Conservation (phyloP, 2,329 filamentous ascomycete genomes). For the Penicillium janthinellum region DNA sequence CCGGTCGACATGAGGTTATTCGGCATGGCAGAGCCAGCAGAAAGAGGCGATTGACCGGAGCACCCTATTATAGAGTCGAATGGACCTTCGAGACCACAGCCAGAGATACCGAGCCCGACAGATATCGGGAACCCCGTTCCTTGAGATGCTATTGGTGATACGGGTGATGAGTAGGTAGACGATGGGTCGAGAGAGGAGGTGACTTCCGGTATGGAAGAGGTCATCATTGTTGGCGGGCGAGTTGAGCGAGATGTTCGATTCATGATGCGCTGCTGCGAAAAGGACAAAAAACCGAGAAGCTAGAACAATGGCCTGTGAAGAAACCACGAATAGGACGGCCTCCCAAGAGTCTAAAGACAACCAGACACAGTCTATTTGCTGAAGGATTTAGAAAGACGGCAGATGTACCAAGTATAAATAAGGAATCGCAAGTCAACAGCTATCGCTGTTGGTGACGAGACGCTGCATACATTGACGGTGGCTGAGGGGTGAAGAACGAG, state of each 20-base stretch:
- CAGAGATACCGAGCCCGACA: slow-evolving; percentile 37
- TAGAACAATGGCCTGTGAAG: neutral
- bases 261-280: slow-evolving; percentile 12
- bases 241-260: slow-evolving; percentile 9
- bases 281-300: slow-evolving; percentile 7
- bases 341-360: slow-evolving; percentile 7
- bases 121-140: slow-evolving; percentile 18
- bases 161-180: slow-evolving; percentile 27
- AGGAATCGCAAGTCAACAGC: slow-evolving; percentile 24
- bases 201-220: slow-evolving; percentile 16
- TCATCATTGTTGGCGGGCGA: slow-evolving; percentile 10
- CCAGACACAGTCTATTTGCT: slow-evolving; percentile 15
- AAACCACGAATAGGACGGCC: neutral
- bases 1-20: slow-evolving; percentile 24
- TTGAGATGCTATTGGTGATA: slow-evolving; percentile 19
- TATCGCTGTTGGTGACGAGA: slow-evolving; percentile 24
- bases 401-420: slow-evolving; percentile 30
- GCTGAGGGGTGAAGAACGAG: slow-evolving; percentile 29
- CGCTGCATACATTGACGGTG: slow-evolving; percentile 31
- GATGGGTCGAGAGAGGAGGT: too few species aligned
- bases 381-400: slow-evolving; percentile 8
- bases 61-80: slow-evolving; percentile 26
- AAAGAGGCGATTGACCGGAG: slow-evolving; percentile 21
- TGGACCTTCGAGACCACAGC: slow-evolving; percentile 27
- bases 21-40: slow-evolving; percentile 27